phyloP scores from a whole-genome alignment of 441 rosid species.

The Theobroma grandiflorum region DNA sequence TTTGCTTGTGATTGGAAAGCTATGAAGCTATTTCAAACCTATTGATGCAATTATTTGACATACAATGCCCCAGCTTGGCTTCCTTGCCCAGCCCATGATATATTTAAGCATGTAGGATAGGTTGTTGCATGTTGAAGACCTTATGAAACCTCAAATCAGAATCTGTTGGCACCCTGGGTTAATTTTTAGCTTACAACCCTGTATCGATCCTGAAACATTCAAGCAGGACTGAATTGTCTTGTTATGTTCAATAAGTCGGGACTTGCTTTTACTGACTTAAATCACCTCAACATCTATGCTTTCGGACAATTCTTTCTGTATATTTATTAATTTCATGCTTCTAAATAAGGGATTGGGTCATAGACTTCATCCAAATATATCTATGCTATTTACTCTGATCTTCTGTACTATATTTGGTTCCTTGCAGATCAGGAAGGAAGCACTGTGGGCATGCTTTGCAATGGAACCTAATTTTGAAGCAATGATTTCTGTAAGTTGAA shows the following conservation, averaged over 20 bases:
- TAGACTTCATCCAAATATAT: neutral
- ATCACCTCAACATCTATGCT: neutral
- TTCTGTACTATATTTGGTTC: constrained; percentile 18
- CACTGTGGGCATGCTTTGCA: constrained; percentile 93
- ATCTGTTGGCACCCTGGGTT: neutral
- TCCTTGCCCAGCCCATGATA: neutral
- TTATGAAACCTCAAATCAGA: neutral
- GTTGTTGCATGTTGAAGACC: neutral
- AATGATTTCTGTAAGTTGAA: constrained; percentile 71
- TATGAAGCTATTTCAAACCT: neutral
- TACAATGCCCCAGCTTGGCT: neutral
- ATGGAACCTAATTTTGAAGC: constrained; percentile 90
- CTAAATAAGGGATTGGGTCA: neutral
- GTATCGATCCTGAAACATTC: neutral
- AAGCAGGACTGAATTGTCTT: neutral
- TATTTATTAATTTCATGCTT: neutral
- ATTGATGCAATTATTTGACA: neutral
- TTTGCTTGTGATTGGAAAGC: neutral
- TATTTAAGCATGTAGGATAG: neutral
- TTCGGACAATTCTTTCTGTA: neutral
- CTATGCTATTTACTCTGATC: neutral
- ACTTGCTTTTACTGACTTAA: constrained; percentile 9
- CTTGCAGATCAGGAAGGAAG: constrained; percentile 89
- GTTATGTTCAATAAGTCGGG: neutral
- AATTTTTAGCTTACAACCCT: neutral